Base-by-base conservation (phyloP, 768 basidiomycete genomes). In the Mycena capillaripes region DNA sequence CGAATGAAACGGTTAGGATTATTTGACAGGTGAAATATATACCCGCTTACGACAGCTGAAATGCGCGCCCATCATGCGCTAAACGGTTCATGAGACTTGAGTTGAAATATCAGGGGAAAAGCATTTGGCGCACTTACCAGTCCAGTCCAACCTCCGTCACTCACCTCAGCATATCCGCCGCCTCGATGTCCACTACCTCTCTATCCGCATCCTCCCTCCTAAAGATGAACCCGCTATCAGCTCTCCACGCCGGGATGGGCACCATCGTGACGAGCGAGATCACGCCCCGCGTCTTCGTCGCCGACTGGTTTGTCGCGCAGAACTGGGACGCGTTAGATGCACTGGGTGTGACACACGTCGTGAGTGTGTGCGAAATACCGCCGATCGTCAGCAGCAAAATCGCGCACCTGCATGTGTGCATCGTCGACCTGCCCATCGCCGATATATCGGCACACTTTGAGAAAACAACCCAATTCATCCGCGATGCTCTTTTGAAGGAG, bases 321-420 rank as follows among this genome's bases (percentile, higher is more conserved):
- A 77, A 82, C 61, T 78, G 76, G 61, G 79, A 77, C 9, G 81
- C 80, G 44, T 70, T 88, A 10, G 68, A 76, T 19, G 79, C 78
- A 12, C 80, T 88, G 6, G 87, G 89, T 10, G 79, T 89, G 71
- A 90, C 89, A 4, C 88, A 90, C 73, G 76, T 89, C 75, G 81
- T 89, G n/a, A 87, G 85, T 44, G 85, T 85, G 36, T 63, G 88
- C 44, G 86, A 88, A 69, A 79, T 71, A 3, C 57, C 70, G 48
- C 79, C 5, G 46, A 71, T 56, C 52, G 76, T 44, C 69, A 85
- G 69, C 78, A 78, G 58, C 82, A 65, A 56, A 21, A 71, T 71
- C 50, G 48, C 32, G 38, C 70, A 71, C 38, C 12, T 71, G 63
- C 70, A 71, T 29, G 70, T 71, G 19, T 66, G 63, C 48, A 75